These are phyloP conservation scores for Ceraceosorus guamensis DNA, from an alignment of 1,284 basidiomycete species.

Conservation along the genomic window DNA sequence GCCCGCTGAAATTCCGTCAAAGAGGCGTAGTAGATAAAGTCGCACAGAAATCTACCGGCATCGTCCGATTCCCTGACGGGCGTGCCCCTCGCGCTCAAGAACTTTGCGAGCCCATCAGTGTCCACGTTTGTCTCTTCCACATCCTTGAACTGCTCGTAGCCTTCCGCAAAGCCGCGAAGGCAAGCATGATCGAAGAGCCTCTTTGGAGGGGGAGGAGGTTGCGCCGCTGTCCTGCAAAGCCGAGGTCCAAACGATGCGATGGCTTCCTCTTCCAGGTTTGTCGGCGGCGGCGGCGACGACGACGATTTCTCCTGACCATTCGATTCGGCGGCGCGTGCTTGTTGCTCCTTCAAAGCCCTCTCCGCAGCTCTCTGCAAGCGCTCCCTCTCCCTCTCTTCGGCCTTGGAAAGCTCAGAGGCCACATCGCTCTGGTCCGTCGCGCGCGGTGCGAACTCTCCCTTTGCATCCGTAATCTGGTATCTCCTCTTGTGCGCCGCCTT, in stretches of 20 bases:
- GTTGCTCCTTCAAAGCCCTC: no score
- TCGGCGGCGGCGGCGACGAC: no score
- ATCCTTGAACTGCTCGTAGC: slow-evolving; percentile 11
- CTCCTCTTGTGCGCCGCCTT: slow-evolving; percentile 10
- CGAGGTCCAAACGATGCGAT: no score
- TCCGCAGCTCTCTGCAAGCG: background rate
- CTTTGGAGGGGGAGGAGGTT: background rate
- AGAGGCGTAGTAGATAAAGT: slow-evolving; percentile 14
- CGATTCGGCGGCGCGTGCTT: no score
- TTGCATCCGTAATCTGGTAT: slow-evolving; percentile 8
- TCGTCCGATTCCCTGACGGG: slow-evolving; percentile 1
- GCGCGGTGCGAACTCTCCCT: slow-evolving; percentile 2
- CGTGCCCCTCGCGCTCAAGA: background rate
- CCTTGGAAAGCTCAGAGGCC: background rate
- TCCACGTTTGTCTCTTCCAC: slow-evolving; percentile 9
- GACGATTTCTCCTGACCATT: no score
- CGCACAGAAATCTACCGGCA: slow-evolving; percentile 14
- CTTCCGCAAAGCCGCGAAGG: slow-evolving; percentile 12
- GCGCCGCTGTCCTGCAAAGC: no score
- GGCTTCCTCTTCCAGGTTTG: no score
- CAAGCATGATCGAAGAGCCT: background rate
- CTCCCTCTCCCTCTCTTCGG: background rate
- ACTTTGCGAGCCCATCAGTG: slow-evolving; percentile 6
- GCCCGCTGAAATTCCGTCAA: slow-evolving; percentile 5
- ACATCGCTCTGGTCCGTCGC: slow-evolving; percentile 3